A percentile compares a stretch with the other conserved stretches of the same genome.
phyloP scores from a whole-genome alignment of 2,329 filamentous ascomycete species.

The Stagonosporopsis chrysanthemi region DNA sequence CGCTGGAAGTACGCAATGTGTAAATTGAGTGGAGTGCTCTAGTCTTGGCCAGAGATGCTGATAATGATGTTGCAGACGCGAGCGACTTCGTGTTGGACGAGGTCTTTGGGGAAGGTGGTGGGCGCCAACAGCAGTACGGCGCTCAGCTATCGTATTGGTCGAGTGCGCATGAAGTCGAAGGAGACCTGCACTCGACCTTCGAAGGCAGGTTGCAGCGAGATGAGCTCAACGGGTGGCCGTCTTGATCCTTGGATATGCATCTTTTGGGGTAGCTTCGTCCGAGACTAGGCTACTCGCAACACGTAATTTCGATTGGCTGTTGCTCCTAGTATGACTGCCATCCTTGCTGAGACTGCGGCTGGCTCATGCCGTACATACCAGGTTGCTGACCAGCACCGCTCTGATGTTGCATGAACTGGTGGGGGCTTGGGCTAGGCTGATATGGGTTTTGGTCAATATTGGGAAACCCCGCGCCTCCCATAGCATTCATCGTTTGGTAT shows the following conservation, averaged over 20 bases:
- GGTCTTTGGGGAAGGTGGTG: neutral
- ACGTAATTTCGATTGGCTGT: neutral
- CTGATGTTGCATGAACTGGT: conserved; percentile 56
- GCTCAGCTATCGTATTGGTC: neutral
- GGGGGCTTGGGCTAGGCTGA: conserved; percentile 57
- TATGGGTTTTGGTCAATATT: conserved; percentile 59
- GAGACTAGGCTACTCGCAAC: neutral
- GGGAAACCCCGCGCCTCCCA: conserved; percentile 53
- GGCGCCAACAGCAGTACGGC: neutral
- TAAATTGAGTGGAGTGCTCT: conserved; percentile 3
- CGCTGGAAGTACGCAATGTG: neutral
- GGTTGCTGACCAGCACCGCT: conserved; percentile 55
- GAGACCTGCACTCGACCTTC: neutral
- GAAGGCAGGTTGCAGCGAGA: neutral
- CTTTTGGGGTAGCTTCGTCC: neutral
- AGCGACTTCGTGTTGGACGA: neutral
- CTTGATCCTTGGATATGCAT: neutral
- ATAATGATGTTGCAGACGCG: neutral
- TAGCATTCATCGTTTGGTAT: conserved; percentile 57
- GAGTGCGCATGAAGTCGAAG: neutral
- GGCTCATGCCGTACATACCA: conserved; percentile 61
- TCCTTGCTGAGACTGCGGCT: conserved; percentile 53
- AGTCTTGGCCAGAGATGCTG: conserved; percentile 1
- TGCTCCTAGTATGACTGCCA: conserved; percentile 47
- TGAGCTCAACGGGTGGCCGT: neutral